Base-by-base conservation (phyloP, 1,284 basidiomycete genomes). In the Sporisorium scitamineum region DNA sequence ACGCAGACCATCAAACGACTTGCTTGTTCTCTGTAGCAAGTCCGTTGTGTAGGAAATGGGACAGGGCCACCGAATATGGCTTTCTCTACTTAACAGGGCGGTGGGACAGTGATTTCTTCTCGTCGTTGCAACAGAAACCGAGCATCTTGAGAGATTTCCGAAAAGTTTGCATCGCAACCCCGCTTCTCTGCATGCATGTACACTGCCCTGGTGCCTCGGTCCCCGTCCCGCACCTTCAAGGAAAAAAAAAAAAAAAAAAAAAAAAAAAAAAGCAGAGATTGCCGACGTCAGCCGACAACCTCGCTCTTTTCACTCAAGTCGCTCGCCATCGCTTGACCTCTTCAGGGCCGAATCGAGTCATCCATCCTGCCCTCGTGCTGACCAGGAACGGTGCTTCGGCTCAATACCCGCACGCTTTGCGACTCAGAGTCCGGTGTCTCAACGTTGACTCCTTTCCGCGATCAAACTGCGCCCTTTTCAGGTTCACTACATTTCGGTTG, bases 141-240 rank as follows among this genome's bases (percentile, higher is more conserved):
- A 26, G 44, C 24, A 22, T n/a, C 34, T 34, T 34, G 48, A 31
- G 48, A 50, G 48, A 50, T 50, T 50, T 20, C 47, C 48, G 48
- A 50, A 50, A 31, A n/a, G 13, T 29, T 48, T 31, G 27, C 48
- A 11, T 29, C 48, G 48, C 48, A 31, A 20, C 27, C 47, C 47
- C 47, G 47, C 47, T 31, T 22, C 44, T 26, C 22, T n/a, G n/a
- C 44, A 14, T 47, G 26, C 45, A 47, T 47, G 27, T 26, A 47
- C 45, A 50, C 48, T 31, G 29, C 48, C 24, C 48, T 29, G 1
- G 16, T 29, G 47, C 47, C 47, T 27, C 6, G 13, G 26, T 48
- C 27, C 8, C 16, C n/a, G 41, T 42, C 41, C 41, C 22, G 41
- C 41, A 42, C 41, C 41, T n/a, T n/a, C 41, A 18, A 20, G 3